Evolutionary conservation across 1,284 basidiomycete genomes (phyloP).

Genomic region (Mycena sp.): DNA sequence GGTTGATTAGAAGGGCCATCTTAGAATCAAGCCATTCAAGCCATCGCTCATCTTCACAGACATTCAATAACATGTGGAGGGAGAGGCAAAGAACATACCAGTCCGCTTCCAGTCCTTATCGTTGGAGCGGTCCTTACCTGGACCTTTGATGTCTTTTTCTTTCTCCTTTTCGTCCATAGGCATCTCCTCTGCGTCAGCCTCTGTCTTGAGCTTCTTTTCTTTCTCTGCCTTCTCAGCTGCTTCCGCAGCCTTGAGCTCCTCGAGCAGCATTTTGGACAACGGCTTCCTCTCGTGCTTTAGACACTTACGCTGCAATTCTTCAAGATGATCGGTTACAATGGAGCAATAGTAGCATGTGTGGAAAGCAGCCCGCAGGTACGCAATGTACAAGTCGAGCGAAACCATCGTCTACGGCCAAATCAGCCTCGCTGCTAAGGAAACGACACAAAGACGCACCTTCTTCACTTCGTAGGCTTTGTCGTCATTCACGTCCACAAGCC

Average conservation of each 20-base stretch:
- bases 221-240: slow-evolving; percentile 52
- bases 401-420: slow-evolving; percentile 63
- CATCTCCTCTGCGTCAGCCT: slow-evolving; percentile 51
- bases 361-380: slow-evolving; percentile 85
- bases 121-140: slow-evolving; percentile 35
- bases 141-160: slow-evolving; percentile 42
- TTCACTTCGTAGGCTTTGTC: slow-evolving; percentile 71
- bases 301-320: slow-evolving; percentile 94
- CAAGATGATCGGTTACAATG: slow-evolving; percentile 88
- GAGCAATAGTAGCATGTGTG: slow-evolving; percentile 97
- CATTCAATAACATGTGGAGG: slow-evolving; percentile 15
- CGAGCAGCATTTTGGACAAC: slow-evolving; percentile 62
- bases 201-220: slow-evolving; percentile 44
- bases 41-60: slow-evolving; percentile 84
- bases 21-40: slow-evolving; percentile 88
- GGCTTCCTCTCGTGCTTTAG: slow-evolving; percentile 88
- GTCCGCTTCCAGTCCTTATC: slow-evolving; percentile 73
- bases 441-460: slow-evolving; percentile 59
- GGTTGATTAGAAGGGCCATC: slow-evolving; percentile 79
- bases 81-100: slow-evolving; percentile 54
- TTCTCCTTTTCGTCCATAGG: slow-evolving; percentile 54
- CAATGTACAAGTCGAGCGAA: slow-evolving; percentile 86
- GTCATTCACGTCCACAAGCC: slow-evolving; percentile 63
- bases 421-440: background rate
- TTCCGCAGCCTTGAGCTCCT: slow-evolving; percentile 49